A percentile compares a stretch with the other conserved stretches of the same genome.
Evolutionary conservation across 108 stramenopile genomes (phyloP).

Genomic region (Craspedostauros australis): DNA sequence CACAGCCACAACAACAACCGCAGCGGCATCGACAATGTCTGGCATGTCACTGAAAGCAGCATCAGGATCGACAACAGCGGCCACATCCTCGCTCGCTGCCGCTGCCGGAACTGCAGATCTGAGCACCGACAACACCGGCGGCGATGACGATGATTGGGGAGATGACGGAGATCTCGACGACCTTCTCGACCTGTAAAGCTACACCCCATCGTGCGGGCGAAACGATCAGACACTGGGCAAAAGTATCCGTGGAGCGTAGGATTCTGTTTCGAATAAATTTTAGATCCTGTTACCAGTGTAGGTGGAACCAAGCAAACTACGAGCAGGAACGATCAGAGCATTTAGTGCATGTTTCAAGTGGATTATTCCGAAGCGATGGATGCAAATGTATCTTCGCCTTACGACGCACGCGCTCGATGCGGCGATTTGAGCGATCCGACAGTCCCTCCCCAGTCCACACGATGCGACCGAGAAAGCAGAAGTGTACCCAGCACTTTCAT

Average conservation of each 20-base stretch:
- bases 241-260: not conserved
- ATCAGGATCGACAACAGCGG: not conserved
- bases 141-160: conserved; percentile 41
- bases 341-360: no score
- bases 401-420: no score
- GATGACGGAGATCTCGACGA: conserved; percentile 58
- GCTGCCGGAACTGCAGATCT: not conserved
- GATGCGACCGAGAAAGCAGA: no score
- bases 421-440: no score
- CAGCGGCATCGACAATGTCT: conserved; percentile 1
- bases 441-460: no score
- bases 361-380: no score
- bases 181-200: conserved; percentile 35
- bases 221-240: not conserved
- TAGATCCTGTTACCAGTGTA: no score
- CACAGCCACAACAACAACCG: conserved; percentile 3
- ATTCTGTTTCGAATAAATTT: no score
- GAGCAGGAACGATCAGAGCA: no score
- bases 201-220: not conserved
- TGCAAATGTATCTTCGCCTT: no score
- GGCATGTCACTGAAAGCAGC: not conserved
- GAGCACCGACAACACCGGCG: not conserved
- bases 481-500: no score
- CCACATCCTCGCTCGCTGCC: conserved; percentile 4
- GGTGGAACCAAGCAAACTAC: no score